Evolutionary conservation across 2,329 filamentous ascomycete genomes (phyloP).

Genomic region (Bipolaris gigantea): DNA sequence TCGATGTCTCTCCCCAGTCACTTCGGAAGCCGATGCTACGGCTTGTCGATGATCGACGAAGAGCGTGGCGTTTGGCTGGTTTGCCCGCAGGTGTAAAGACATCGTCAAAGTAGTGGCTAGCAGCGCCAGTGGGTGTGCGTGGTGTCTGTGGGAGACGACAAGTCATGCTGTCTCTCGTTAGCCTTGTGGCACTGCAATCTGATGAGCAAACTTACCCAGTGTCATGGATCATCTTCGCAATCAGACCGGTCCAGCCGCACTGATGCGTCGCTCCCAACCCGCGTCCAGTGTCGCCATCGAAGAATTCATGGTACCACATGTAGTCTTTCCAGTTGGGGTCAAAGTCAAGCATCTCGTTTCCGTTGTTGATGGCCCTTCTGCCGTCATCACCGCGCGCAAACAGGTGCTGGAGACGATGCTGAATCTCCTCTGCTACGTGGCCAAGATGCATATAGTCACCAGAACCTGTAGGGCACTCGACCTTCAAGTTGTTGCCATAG

Average conservation of each 20-base stretch:
- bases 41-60: constrained; percentile 78
- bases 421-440: constrained; percentile 90
- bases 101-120: constrained; percentile 95
- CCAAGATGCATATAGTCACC: constrained; percentile 95
- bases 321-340: constrained; percentile 92
- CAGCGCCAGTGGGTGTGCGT: constrained; percentile 78
- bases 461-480: constrained; percentile 92
- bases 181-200: constrained; percentile 22
- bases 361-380: constrained; percentile 82
- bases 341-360: constrained; percentile 83
- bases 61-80: constrained; percentile 52
- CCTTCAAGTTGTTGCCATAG: constrained; percentile 83
- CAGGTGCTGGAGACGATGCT: constrained; percentile 90
- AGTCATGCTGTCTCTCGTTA: constrained; percentile 48
- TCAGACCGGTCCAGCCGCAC: constrained; percentile 93
- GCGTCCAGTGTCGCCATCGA: constrained; percentile 87
- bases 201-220: constrained; percentile 71
- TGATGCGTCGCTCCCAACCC: constrained; percentile 92
- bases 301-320: constrained; percentile 97
- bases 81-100: constrained; percentile 63
- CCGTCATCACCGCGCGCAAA: constrained; percentile 84
- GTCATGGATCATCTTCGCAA: constrained; percentile 96
- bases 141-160: constrained; percentile 73
- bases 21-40: constrained; percentile 83
- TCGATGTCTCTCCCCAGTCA: constrained; percentile 61